Evolutionary conservation across 2,329 filamentous ascomycete genomes (phyloP).

Genomic region (Penicillium sp.): DNA sequence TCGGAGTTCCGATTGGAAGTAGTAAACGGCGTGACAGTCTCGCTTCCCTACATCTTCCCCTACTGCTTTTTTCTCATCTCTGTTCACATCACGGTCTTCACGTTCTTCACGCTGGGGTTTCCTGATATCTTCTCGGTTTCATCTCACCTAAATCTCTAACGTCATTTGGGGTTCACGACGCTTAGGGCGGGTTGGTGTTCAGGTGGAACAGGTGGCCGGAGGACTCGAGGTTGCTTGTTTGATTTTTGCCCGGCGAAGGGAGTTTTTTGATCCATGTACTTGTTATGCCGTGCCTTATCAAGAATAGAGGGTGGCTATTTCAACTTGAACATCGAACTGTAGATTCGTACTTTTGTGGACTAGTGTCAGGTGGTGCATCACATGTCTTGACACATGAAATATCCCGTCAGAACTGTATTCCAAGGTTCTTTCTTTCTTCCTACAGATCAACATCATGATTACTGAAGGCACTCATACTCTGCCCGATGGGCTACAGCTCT

Average conservation of each 20-base stretch:
- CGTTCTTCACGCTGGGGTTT: constrained; percentile 23
- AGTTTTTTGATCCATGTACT: constrained; percentile 31
- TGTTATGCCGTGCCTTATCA: constrained; percentile 19
- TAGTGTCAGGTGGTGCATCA: not conserved
- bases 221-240: constrained; percentile 26
- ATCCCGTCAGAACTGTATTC: not conserved
- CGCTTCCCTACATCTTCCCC: constrained; percentile 13
- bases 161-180: constrained; percentile 24
- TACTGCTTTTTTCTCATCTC: constrained; percentile 5
- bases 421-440: not conserved
- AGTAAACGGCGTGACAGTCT: constrained; percentile 28
- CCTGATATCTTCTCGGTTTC: constrained; percentile 23
- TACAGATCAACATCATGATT: constrained; percentile 21
- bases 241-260: constrained; percentile 27
- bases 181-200: constrained; percentile 27
- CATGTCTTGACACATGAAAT: not conserved
- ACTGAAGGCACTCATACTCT: constrained; percentile 49
- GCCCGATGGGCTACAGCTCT: constrained; percentile 52
- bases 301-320: constrained; percentile 11
- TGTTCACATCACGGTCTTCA: constrained; percentile 20
- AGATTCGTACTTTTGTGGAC: not conserved
- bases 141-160: constrained; percentile 26
- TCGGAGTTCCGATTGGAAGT: constrained; percentile 20
- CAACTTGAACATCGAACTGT: not conserved
- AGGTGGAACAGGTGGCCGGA: constrained; percentile 27